phyloP scores from a whole-genome alignment of 768 basidiomycete species.

The Suillus alpinus region DNA sequence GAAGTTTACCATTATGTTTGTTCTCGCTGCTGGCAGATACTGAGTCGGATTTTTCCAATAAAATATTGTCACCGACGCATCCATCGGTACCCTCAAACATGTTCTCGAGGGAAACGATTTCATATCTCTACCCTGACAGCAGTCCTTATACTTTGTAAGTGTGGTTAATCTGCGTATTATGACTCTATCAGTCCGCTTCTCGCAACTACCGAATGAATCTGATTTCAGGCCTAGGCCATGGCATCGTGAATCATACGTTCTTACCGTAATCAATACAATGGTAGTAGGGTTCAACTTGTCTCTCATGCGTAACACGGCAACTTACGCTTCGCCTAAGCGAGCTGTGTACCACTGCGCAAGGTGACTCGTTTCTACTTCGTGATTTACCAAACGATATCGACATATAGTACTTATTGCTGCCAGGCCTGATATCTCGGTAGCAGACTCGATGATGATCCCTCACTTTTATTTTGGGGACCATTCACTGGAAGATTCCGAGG shows the following conservation, averaged over 20 bases:
- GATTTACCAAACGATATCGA: neutral
- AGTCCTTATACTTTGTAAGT: neutral
- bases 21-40: no score
- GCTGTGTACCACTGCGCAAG: neutral
- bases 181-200: neutral
- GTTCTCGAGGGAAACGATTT: neutral
- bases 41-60: neutral
- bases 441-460: neutral
- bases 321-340: neutral
- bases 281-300: neutral
- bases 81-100: neutral
- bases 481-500: neutral
- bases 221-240: neutral
- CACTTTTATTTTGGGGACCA: neutral
- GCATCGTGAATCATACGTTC: neutral
- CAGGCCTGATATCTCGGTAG: neutral
- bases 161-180: neutral
- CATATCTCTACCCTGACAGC: neutral
- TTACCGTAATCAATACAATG: neutral
- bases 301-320: no score
- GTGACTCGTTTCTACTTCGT: neutral
- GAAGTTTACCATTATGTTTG: no score
- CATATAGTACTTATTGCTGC: no score
- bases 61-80: neutral
- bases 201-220: neutral